Percentiles rank a stretch among this genome's conserved stretches.
Evolutionary conservation across 2,329 filamentous ascomycete genomes (phyloP).

Genomic region (Lasiodiplodia gonubiensis): DNA sequence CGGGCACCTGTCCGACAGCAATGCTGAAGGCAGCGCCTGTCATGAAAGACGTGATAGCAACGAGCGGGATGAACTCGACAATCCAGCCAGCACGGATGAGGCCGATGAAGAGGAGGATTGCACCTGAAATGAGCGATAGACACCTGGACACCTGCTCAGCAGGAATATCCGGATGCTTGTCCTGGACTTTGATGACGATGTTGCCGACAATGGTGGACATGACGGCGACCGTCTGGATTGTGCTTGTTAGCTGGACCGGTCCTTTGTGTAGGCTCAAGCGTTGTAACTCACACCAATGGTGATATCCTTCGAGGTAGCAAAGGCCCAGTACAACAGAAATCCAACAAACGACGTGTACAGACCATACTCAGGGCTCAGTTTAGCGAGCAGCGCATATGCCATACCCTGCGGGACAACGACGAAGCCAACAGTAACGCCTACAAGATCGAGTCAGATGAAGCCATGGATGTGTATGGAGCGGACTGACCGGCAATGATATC

Average conservation of each 20-base stretch:
- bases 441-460: slow-evolving; percentile 15
- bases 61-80: slow-evolving; percentile 89
- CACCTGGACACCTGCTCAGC: slow-evolving; percentile 76
- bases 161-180: slow-evolving; percentile 62
- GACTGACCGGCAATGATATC: slow-evolving; percentile 41
- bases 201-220: slow-evolving; percentile 88
- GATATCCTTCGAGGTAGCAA: slow-evolving; percentile 96
- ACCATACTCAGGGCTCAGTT: slow-evolving; percentile 77
- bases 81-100: slow-evolving; percentile 84
- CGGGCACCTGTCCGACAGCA: slow-evolving; percentile 78
- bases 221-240: slow-evolving; percentile 79
- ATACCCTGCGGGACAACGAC: slow-evolving; percentile 93
- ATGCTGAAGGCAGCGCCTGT: slow-evolving; percentile 94
- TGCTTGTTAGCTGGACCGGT: slow-evolving; percentile 18
- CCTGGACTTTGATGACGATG: slow-evolving; percentile 69
- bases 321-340: slow-evolving; percentile 92
- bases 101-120: slow-evolving; percentile 78
- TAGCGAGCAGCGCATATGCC: slow-evolving; percentile 87
- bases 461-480: background rate
- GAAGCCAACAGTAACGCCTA: slow-evolving; percentile 67
- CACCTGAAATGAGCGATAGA: slow-evolving; percentile 77
- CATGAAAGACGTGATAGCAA: slow-evolving; percentile 94
- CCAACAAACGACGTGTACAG: slow-evolving; percentile 96
- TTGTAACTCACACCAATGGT: slow-evolving; percentile 77
- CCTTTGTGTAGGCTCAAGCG: background rate